A percentile compares a stretch with the other conserved stretches of the same genome.
Conservation (phyloP, 2,329 filamentous ascomycete genomes). For the Ploettnerulaceae sp. region DNA sequence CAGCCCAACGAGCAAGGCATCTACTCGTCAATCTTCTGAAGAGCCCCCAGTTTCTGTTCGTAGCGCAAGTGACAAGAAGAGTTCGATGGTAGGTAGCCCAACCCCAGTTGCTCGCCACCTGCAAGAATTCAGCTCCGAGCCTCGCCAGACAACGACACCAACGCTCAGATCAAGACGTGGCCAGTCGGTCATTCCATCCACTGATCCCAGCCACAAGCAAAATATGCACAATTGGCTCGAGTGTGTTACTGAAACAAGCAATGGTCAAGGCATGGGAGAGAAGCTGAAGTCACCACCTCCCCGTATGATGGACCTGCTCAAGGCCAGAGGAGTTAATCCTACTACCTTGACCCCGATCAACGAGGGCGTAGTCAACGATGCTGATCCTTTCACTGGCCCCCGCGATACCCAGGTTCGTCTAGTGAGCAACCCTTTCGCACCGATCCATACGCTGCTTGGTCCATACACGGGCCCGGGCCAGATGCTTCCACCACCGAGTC, state of each 20-base stretch:
- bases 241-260: conserved; percentile 6
- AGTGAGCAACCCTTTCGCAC: conserved; percentile 15
- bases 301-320: conserved; percentile 19
- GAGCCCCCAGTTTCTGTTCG: not conserved
- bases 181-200: conserved; percentile 15
- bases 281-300: conserved; percentile 11
- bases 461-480: conserved; percentile 7
- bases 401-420: not conserved
- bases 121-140: conserved; percentile 18
- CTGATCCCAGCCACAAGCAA: conserved; percentile 17
- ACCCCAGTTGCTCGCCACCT: conserved; percentile 16
- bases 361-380: conserved; percentile 12
- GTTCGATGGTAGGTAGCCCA: conserved; percentile 1
- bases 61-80: conserved; percentile 1
- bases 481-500: not conserved
- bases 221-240: conserved; percentile 16
- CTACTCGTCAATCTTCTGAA: conserved; percentile 1
- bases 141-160: conserved; percentile 17
- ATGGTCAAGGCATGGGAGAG: conserved; percentile 2
- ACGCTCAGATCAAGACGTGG: conserved; percentile 23
- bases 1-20: conserved; percentile 6
- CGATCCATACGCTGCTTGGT: not conserved
- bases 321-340: conserved; percentile 2
- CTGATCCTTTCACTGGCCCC: conserved; percentile 16
- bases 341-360: conserved; percentile 1